These are phyloP conservation scores for Starmerella sp. DNA, from an alignment of 805 yeast genomes.

Conservation along the genomic window DNA sequence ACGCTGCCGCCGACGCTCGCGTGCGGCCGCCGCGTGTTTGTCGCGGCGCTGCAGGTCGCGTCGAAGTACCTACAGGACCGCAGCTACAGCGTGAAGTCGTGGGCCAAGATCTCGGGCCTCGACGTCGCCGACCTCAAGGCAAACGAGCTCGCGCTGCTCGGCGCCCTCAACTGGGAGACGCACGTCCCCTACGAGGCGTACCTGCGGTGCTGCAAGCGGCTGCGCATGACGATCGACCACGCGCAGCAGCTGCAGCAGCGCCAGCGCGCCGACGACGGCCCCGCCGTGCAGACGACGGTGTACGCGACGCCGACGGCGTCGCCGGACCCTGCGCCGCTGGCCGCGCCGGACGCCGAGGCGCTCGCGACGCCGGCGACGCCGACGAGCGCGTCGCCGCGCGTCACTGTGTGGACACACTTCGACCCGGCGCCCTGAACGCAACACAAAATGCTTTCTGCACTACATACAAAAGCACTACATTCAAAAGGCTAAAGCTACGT, in stretches of 20 bases:
- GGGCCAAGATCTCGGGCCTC: slow-evolving; percentile 68
- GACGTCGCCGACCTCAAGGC: slow-evolving; percentile 38
- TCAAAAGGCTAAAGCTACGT: no score
- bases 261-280: neutral
- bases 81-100: slow-evolving; percentile 54
- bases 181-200: slow-evolving; percentile 35
- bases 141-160: slow-evolving; percentile 45
- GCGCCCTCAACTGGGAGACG: slow-evolving; percentile 45
- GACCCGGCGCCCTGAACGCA: neutral
- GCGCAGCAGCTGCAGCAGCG: neutral
- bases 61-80: slow-evolving; percentile 65
- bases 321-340: neutral
- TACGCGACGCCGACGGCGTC: slow-evolving; percentile 3
- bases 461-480: no score
- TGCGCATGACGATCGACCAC: slow-evolving; percentile 3
- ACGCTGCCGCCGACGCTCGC: slow-evolving; percentile 10
- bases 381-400: neutral
- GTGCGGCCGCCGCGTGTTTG: slow-evolving; percentile 57
- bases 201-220: slow-evolving; percentile 13
- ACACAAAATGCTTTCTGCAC: no score
- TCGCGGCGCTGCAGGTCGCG: slow-evolving; percentile 58
- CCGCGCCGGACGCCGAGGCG: neutral
- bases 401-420: neutral
- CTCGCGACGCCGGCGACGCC: neutral
- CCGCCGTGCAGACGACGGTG: neutral